Evolutionary conservation across 2,329 filamentous ascomycete genomes (phyloP).

Genomic region (Penicillium olsonii): DNA sequence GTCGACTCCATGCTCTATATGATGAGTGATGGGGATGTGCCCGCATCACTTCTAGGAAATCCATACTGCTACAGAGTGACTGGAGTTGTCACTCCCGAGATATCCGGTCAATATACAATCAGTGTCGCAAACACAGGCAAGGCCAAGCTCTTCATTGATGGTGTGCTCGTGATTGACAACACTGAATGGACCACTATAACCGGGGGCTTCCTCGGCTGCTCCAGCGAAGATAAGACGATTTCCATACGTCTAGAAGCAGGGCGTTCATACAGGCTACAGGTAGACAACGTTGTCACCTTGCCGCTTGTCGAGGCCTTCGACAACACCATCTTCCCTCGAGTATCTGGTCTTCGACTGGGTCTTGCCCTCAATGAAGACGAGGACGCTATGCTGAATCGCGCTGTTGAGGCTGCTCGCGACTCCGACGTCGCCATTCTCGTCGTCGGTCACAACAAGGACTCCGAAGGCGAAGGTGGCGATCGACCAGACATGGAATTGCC

Average conservation of each 20-base stretch:
- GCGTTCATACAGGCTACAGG: conserved; percentile 32
- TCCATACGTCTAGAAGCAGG: conserved; percentile 28
- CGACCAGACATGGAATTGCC: conserved; percentile 57
- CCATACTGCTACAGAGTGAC: conserved; percentile 33
- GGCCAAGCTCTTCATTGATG: conserved; percentile 62
- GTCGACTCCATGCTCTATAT: conserved; percentile 4
- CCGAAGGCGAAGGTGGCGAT: conserved; percentile 45
- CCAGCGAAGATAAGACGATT: conserved; percentile 46
- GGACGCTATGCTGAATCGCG: conserved; percentile 13
- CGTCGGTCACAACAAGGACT: conserved; percentile 30
- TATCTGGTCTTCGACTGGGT: background rate
- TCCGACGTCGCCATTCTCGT: conserved; percentile 26
- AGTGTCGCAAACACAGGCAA: conserved; percentile 63
- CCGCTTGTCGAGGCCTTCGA: background rate
- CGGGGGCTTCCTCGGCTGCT: background rate
- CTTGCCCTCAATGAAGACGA: background rate
- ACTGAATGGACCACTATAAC: conserved; percentile 23
- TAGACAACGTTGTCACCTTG: conserved; percentile 23
- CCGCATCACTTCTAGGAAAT: background rate
- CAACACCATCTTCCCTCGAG: background rate
- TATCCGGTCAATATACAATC: conserved; percentile 60
- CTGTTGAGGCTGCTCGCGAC: conserved; percentile 15
- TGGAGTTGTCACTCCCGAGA: conserved; percentile 56
- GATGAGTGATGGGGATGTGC: conserved; percentile 7
- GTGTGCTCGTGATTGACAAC: conserved; percentile 61